These are phyloP conservation scores for Spathaspora hagerdaliae DNA, from an alignment of 805 yeast species.

Conservation along the genomic window DNA sequence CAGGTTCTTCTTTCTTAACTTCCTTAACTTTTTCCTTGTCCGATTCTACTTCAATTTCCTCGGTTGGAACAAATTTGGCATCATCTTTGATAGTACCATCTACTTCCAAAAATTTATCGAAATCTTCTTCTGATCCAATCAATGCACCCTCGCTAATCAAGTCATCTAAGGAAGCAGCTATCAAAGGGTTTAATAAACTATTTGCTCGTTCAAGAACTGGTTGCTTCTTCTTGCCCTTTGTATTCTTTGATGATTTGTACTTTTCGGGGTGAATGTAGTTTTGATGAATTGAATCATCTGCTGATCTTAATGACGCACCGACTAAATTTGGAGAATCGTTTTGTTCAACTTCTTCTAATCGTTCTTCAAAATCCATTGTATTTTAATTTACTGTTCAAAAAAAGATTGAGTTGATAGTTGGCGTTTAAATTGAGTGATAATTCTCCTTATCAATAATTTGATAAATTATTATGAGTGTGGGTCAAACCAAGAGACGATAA, in stretches of 20 bases:
- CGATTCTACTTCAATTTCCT: slow-evolving; percentile 20
- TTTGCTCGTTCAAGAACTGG: not conserved
- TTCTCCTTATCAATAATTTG: not conserved
- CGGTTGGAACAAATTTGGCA: slow-evolving; percentile 27
- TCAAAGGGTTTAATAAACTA: slow-evolving; percentile 5
- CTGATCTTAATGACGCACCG: slow-evolving; percentile 48
- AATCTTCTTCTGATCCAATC: slow-evolving; percentile 48
- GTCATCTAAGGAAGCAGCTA: slow-evolving; percentile 55
- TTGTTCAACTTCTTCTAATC: slow-evolving; percentile 50
- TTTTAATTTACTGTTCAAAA: not conserved
- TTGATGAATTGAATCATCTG: slow-evolving; percentile 43
- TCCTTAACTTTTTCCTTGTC: slow-evolving; percentile 8
- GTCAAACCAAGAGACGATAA: not conserved
- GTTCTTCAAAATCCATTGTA: slow-evolving; percentile 49
- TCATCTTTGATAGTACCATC: slow-evolving; percentile 51
- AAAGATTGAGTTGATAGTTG: too few species aligned
- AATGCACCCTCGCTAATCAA: slow-evolving; percentile 45
- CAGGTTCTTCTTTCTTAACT: slow-evolving; percentile 3
- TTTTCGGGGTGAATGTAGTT: slow-evolving; percentile 45
- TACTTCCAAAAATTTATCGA: slow-evolving; percentile 49
- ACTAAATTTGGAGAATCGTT: slow-evolving; percentile 48
- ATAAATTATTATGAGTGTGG: too few species aligned
- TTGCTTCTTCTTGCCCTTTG: not conserved
- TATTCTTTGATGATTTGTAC: slow-evolving; percentile 9
- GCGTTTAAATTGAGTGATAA: not conserved